phyloP scores from a whole-genome alignment of 202 grass and related monocot genomes.

The Carex arenaria region DNA sequence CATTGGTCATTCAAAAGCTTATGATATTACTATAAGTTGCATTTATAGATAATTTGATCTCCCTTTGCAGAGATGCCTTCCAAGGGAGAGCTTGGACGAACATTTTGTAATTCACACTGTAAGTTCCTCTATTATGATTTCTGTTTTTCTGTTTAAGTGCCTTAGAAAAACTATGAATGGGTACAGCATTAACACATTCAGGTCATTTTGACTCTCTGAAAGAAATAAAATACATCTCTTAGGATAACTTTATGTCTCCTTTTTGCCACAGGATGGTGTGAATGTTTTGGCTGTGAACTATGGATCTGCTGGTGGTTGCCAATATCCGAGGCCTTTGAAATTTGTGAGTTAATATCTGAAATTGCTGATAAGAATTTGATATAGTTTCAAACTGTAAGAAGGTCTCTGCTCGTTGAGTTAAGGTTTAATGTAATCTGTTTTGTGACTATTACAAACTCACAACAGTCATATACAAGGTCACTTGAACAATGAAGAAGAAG shows the following conservation, averaged over 20 bases:
- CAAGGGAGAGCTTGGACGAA: slow-evolving; percentile 83
- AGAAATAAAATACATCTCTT: slow-evolving; percentile 3
- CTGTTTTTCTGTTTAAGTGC: slow-evolving; percentile 6
- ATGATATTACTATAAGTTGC: slow-evolving; percentile 21
- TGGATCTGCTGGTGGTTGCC: slow-evolving; percentile 86
- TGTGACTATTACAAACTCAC: not conserved
- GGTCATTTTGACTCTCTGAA: not conserved
- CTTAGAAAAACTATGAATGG: not conserved
- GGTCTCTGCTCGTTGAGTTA: not conserved
- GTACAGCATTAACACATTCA: not conserved
- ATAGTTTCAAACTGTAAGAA: not conserved
- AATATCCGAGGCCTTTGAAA: slow-evolving; percentile 65
- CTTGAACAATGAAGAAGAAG: not conserved
- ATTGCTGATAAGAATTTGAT: not conserved
- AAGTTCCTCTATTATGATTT: slow-evolving; percentile 34
- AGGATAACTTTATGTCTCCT: slow-evolving; percentile 17
- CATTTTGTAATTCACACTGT: slow-evolving; percentile 94
- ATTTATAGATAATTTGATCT: slow-evolving; percentile 12
- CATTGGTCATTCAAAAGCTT: not conserved
- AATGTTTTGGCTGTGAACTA: slow-evolving; percentile 92
- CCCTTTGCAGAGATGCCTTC: slow-evolving; percentile 84
- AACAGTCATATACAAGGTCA: not conserved
- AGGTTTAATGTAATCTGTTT: not conserved
- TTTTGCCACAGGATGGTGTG: slow-evolving; percentile 66
- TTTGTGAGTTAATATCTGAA: slow-evolving; percentile 43